These are phyloP conservation scores for Hypomyces perniciosus DNA, from an alignment of 2,329 filamentous ascomycete species.

Conservation along the genomic window DNA sequence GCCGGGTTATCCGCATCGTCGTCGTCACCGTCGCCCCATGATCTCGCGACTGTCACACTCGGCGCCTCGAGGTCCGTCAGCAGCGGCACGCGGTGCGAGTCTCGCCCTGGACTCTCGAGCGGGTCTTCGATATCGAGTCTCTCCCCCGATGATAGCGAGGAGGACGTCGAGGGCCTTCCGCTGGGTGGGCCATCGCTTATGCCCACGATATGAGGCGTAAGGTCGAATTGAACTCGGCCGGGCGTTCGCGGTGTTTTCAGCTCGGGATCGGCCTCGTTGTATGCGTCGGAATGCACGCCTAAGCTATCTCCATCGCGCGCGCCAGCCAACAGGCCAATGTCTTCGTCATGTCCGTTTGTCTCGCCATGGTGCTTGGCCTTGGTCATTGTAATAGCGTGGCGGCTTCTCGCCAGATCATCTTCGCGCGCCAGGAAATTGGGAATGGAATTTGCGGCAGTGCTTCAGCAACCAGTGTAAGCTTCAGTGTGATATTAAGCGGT, in stretches of 20 bases:
- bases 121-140: conserved; percentile 45
- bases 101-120: conserved; percentile 44
- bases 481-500: neutral
- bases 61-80: conserved; percentile 81
- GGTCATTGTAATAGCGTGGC: conserved; percentile 24
- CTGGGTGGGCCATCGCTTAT: conserved; percentile 19
- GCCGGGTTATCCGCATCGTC: conserved; percentile 39
- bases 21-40: conserved; percentile 33
- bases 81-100: conserved; percentile 57
- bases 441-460: neutral
- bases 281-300: conserved; percentile 15
- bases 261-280: conserved; percentile 15
- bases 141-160: conserved; percentile 12
- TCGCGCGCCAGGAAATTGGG: conserved; percentile 3
- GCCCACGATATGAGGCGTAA: conserved; percentile 41
- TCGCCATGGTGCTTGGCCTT: conserved; percentile 26
- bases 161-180: conserved; percentile 10
- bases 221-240: conserved; percentile 70
- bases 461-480: neutral
- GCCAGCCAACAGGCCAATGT: conserved; percentile 26
- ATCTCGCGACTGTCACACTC: conserved; percentile 61
- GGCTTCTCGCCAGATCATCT: conserved; percentile 10
- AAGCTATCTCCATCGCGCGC: conserved; percentile 23
- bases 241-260: conserved; percentile 39
- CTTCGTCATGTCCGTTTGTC: conserved; percentile 27